Base-by-base conservation (phyloP, 169 alveolate genomes). In the Cryptosporidium tyzzeri region DNA sequence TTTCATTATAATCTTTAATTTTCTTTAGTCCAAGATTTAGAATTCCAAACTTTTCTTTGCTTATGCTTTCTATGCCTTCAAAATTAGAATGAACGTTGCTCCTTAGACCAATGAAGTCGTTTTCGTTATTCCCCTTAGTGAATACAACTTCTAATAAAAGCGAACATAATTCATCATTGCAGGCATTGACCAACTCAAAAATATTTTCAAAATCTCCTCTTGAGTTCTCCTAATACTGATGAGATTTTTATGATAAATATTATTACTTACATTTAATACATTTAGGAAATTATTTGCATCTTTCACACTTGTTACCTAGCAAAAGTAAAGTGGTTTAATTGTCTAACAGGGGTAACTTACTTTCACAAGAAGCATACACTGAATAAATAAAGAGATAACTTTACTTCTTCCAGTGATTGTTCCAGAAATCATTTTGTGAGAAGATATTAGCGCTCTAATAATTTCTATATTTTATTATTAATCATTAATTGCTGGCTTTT, bases 231-330 rank as follows among this genome's bases (percentile, higher is more conserved):
- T 80, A 44, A 23, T 61, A 62, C 33, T n/a, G 69, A 37, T 4
- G 33, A 44, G 35, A 23, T 23, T 10, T 10, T 39, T 41, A 7
- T 12, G 29, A 41, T 14, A 26, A 75, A 12, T 18, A 61, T 23
- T 23, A 9, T 23, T 18, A 59, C 89, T n/a, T 80, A 80, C 89
- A 35, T 65, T 80, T 16, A 80, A 26, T 23, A 59, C 75, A 18
- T 41, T 80, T 12, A 80, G 45, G 35, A 80, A 80, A 62, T 59
- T 65, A 16, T 23, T 80, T 21, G 89, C 89, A 80, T 80, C 89
- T n/a, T 35, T 65, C n/a, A 80, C 75, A 80, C 80, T 65, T 50
- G 89, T 80, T 29, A 62, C 89, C 89, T 80, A 10, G 35, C n/a
- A 4, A 62, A 73, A 39, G 9, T 41, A 62, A 41, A 44, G 4